Conservation (phyloP, 2,329 filamentous ascomycete species). For the Proliferodiscus dingleyae region DNA sequence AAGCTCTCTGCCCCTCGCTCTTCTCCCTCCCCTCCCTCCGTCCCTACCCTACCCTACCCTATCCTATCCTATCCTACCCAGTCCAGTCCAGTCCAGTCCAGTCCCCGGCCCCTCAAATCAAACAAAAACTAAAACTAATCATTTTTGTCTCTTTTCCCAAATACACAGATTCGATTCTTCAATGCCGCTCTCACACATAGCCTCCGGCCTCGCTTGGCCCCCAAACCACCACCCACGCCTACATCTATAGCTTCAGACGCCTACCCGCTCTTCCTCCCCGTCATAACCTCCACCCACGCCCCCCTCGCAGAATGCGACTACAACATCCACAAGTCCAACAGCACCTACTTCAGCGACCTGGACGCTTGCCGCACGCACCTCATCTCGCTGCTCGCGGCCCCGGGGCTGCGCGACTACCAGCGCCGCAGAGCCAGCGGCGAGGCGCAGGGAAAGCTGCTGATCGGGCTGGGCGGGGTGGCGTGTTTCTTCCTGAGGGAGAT, state of each 20-base stretch:
- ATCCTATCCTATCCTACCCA: no score
- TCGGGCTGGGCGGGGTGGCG: conserved; percentile 62
- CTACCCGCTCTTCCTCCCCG: conserved; percentile 56
- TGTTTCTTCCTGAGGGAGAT: conserved; percentile 70
- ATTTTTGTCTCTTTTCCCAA: no score
- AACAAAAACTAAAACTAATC: no score
- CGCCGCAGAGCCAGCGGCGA: neutral
- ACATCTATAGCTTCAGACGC: no score
- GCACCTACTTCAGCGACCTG: conserved; percentile 63
- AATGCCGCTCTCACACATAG: neutral
- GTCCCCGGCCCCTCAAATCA: no score
- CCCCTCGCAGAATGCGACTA: conserved; percentile 61
- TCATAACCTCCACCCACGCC: conserved; percentile 51
- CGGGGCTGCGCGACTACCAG: conserved; percentile 33
- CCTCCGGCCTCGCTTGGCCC: neutral
- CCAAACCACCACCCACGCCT: neutral
- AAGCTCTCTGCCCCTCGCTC: no score
- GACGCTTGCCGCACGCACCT: conserved; percentile 72
- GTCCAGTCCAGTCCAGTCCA: no score
- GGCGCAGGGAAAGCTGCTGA: conserved; percentile 29
- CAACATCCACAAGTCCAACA: conserved; percentile 66
- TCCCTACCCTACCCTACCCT: no score
- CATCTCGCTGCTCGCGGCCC: conserved; percentile 59
- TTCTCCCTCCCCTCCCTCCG: no score
- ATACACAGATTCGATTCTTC: neutral